A percentile compares a stretch with the other conserved stretches of the same genome.
These are phyloP conservation scores for Tetraselmis chui DNA, from an alignment of 139 green algal genomes.

Conservation along the genomic window DNA sequence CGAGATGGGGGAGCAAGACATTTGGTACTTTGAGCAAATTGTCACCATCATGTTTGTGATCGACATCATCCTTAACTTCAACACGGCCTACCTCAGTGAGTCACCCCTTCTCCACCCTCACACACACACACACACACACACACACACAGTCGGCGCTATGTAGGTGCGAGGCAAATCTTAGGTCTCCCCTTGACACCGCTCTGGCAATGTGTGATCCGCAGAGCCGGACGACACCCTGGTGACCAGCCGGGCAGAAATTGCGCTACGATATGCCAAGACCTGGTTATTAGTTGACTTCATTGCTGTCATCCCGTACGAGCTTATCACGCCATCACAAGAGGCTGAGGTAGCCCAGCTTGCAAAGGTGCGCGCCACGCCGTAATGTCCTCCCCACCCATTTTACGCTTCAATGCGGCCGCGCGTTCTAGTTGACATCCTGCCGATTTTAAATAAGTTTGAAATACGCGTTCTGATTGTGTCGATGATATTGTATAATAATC, in stretches of 20 bases:
- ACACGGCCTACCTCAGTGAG: conserved; percentile 14
- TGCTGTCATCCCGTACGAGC: conserved; percentile 30
- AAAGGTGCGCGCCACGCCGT: conserved; percentile 7
- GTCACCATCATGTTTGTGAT: conserved; percentile 36
- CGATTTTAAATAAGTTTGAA: too few relatives aligned
- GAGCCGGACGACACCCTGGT: conserved; percentile 8
- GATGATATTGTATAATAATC: conserved; percentile 5
- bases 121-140: too few relatives aligned
- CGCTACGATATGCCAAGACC: conserved; percentile 14
- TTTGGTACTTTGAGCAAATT: conserved; percentile 10
- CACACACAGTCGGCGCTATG: too few relatives aligned
- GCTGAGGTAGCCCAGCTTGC: conserved; percentile 14
- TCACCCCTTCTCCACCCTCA: background rate
- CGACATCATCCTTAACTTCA: conserved; percentile 51
- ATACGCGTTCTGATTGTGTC: background rate
- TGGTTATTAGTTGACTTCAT: conserved; percentile 39
- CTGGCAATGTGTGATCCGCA: background rate
- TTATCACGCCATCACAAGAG: conserved; percentile 12
- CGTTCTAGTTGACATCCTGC: too few relatives aligned
- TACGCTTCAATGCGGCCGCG: too few relatives aligned
- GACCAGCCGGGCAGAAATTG: conserved; percentile 10
- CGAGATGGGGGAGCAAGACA: background rate
- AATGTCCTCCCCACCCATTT: too few relatives aligned
- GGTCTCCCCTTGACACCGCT: background rate
- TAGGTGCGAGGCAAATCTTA: conserved; percentile 5